These are phyloP conservation scores for Botrytis fragariae DNA, from an alignment of 2,329 filamentous ascomycete species.

Conservation along the genomic window DNA sequence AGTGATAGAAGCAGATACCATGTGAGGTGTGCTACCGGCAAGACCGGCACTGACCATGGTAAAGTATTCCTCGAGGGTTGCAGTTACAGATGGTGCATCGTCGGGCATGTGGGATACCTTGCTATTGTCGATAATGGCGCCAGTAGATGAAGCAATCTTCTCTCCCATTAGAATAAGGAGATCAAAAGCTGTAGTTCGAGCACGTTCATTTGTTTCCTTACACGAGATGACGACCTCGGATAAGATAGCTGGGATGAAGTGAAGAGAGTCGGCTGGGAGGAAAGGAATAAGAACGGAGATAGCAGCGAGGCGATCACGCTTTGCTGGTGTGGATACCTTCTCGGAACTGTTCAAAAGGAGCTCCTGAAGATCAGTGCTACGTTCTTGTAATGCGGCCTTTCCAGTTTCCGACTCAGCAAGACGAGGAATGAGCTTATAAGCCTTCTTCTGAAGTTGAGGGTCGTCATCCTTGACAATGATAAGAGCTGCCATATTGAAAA, in stretches of 20 bases:
- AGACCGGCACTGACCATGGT: constrained; percentile 97
- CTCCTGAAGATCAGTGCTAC: constrained; percentile 75
- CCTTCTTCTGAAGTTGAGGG: constrained; percentile 96
- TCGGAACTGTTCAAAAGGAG: constrained; percentile 76
- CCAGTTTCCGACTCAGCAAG: constrained; percentile 79
- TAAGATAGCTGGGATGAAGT: constrained; percentile 89
- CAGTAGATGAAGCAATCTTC: constrained; percentile 65
- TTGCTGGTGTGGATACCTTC: constrained; percentile 81
- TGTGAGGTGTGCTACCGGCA: constrained; percentile 88
- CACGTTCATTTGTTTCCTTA: constrained; percentile 97
- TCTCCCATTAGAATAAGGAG: constrained; percentile 85
- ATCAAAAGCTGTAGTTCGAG: constrained; percentile 84
- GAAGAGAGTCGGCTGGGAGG: constrained; percentile 72
- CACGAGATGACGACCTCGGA: constrained; percentile 94
- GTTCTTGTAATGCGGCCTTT: constrained; percentile 69
- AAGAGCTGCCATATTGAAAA: constrained; percentile 83
- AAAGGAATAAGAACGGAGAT: constrained; percentile 77
- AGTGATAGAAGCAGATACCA: constrained; percentile 96
- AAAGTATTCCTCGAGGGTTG: constrained; percentile 91
- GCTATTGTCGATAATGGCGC: constrained; percentile 76
- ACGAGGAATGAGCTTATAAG: constrained; percentile 94
- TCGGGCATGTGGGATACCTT: constrained; percentile 84
- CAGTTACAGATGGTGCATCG: constrained; percentile 72
- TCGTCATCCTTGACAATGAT: constrained; percentile 81
- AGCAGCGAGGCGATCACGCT: constrained; percentile 81